Conservation (phyloP, 1,139 yeast genomes). For the Hyphopichia fennica region DNA sequence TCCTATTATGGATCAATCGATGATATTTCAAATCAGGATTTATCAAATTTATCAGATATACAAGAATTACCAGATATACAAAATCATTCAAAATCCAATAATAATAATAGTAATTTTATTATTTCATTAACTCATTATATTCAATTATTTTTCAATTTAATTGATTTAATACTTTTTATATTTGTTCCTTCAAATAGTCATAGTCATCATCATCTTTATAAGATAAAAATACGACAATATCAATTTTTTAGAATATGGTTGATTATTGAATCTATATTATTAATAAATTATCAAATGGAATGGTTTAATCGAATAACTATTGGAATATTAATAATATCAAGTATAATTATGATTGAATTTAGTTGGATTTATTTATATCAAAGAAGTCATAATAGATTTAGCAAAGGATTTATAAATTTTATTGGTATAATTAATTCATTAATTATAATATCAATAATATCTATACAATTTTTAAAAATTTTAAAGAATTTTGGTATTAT, state of each 20-base stretch:
- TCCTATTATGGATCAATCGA: neutral
- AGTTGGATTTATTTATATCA: neutral
- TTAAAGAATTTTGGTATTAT: conserved; percentile 41
- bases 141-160: conserved; percentile 10
- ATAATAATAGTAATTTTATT: neutral
- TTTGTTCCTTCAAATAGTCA: conserved; percentile 19
- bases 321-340: conserved; percentile 12
- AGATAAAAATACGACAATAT: neutral
- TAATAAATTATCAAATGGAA: conserved; percentile 16
- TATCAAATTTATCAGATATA: no score
- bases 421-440: conserved; percentile 28
- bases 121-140: neutral
- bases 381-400: neutral
- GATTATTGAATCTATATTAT: conserved; percentile 16
- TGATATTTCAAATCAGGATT: neutral
- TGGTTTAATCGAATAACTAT: conserved; percentile 18
- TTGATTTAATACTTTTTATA: conserved; percentile 19
- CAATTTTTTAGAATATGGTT: conserved; percentile 16
- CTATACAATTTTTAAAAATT: conserved; percentile 26
- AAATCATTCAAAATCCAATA: no score
- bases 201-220: neutral
- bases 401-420: neutral
- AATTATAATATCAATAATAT: conserved; percentile 28
- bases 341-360: conserved; percentile 1
- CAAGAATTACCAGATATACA: neutral